Conservation (phyloP, 805 yeast genomes). For the Barnettozyma pratensis region DNA sequence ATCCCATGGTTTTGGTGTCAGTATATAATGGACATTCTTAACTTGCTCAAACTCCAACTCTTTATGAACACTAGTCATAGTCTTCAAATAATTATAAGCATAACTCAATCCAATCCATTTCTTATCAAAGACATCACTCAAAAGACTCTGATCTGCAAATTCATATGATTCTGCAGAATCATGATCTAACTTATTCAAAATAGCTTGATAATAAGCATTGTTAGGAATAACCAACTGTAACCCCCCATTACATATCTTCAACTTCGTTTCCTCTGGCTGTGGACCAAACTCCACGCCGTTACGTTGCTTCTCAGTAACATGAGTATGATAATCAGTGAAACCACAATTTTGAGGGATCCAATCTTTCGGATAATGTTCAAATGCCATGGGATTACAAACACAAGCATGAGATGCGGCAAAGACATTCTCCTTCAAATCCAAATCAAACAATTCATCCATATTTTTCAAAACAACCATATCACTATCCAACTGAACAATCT, state of each 20-base stretch:
- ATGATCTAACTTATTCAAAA: slow-evolving; percentile 34
- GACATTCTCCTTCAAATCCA: slow-evolving; percentile 31
- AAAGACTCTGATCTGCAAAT: slow-evolving; percentile 54
- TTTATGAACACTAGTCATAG: slow-evolving; percentile 39
- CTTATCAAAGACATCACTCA: slow-evolving; percentile 47
- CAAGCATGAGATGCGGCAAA: slow-evolving; percentile 62
- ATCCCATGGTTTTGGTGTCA: slow-evolving; percentile 61
- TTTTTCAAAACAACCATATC: slow-evolving; percentile 55
- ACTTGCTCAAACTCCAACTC: slow-evolving; percentile 44
- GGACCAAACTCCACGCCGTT: slow-evolving; percentile 35
- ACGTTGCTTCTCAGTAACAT: slow-evolving; percentile 14
- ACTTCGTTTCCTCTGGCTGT: slow-evolving; percentile 30
- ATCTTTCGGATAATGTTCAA: slow-evolving; percentile 46
- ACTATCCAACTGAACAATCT: slow-evolving; percentile 51
- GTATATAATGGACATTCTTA: slow-evolving; percentile 52
- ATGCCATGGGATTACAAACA: slow-evolving; percentile 52
- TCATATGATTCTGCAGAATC: slow-evolving; percentile 36
- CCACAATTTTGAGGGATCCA: slow-evolving; percentile 51
- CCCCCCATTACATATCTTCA: slow-evolving; percentile 57
- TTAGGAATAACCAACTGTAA: slow-evolving; percentile 45
- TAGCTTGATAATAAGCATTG: slow-evolving; percentile 31
- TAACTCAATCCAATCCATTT: slow-evolving; percentile 49
- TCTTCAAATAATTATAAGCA: slow-evolving; percentile 52
- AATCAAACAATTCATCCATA: slow-evolving; percentile 55
- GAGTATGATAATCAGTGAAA: slow-evolving; percentile 34